Conservation (phyloP, 2,329 filamentous ascomycete genomes). For the Trichoderma arundinaceum region DNA sequence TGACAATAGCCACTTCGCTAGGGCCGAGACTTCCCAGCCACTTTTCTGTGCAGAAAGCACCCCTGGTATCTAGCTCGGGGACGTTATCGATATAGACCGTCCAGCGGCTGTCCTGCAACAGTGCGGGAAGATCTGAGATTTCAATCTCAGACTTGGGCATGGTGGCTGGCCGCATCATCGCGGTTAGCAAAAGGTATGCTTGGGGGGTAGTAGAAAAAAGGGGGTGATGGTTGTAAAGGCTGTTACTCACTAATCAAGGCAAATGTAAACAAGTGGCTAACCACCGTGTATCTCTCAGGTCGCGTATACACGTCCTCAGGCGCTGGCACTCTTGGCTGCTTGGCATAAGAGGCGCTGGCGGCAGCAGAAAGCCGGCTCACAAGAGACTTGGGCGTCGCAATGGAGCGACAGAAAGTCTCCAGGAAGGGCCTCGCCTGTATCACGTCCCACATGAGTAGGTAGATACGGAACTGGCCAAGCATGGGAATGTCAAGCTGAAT, state of each 20-base stretch:
- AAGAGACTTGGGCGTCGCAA: constrained; percentile 59
- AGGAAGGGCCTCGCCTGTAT: constrained; percentile 62
- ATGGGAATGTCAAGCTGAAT: constrained; percentile 79
- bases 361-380: constrained; percentile 64
- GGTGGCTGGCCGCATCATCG: constrained; percentile 50
- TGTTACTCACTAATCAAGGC: constrained; percentile 65
- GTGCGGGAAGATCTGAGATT: constrained; percentile 65
- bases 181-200: constrained; percentile 4
- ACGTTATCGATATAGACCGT: constrained; percentile 74
- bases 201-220: background rate
- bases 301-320: constrained; percentile 69
- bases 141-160: constrained; percentile 69
- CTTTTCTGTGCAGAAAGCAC: constrained; percentile 65
- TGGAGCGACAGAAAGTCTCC: constrained; percentile 60
- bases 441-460: constrained; percentile 71
- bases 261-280: constrained; percentile 73
- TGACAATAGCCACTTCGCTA: constrained; percentile 66
- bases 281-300: constrained; percentile 70
- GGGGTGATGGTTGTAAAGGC: too few relatives aligned
- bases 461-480: constrained; percentile 77
- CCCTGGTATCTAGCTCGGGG: constrained; percentile 59
- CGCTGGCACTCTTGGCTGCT: constrained; percentile 61
- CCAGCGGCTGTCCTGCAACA: constrained; percentile 70
- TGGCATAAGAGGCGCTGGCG: constrained; percentile 66
- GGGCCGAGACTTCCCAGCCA: constrained; percentile 67